Base-by-base conservation (phyloP, 306 rosid genomes). In the Cucumis melo region DNA sequence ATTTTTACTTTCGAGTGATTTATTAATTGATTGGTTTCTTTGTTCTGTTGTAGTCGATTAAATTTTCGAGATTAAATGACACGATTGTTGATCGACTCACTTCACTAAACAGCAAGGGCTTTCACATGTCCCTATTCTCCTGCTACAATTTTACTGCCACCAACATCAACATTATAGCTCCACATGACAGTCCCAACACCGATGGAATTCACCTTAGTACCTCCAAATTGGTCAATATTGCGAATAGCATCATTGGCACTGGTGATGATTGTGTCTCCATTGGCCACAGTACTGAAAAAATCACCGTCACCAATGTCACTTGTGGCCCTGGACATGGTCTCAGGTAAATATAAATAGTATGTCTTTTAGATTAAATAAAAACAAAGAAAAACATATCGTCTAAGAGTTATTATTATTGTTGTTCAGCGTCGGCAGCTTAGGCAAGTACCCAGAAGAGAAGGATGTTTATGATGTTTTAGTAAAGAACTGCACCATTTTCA, bases 301-400 rank as follows among this genome's bases (percentile, higher is more conserved):
- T 91, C 51, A 0, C 17, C 13, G 61, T 91, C 73, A 39, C 21
- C 3, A 73, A 76, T 53, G 23, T 89, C 48, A 85, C 81, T 0
- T 92, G 98, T 16, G 96, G 96, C 53, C 98, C 98, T 0, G 98
- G 98, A 20, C 90, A 92, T 42, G 98, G 98, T 51, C 65, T 87
- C 23, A 86, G 89, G 89, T 83, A 56, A 27, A 27, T 27, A 27
- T 27, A 3, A 17, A 6, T 17, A 7, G 16, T 46, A 0, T 1
- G 3, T 15, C 0, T 41, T n/a, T 41, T 14, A 54, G 24, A 54
- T 54, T 54, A 19, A 54, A 19, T 53, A 54, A 1, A 54, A 8
- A 54, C 59, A 54, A 19, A 46, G 21, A 17, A 53, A 51, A 53
- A 6, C 10, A 27, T 27, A 17, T 53, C n/a, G n/a, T n/a, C 57